Conservation (phyloP, 768 basidiomycete genomes). For the Amanita jacksonii region DNA sequence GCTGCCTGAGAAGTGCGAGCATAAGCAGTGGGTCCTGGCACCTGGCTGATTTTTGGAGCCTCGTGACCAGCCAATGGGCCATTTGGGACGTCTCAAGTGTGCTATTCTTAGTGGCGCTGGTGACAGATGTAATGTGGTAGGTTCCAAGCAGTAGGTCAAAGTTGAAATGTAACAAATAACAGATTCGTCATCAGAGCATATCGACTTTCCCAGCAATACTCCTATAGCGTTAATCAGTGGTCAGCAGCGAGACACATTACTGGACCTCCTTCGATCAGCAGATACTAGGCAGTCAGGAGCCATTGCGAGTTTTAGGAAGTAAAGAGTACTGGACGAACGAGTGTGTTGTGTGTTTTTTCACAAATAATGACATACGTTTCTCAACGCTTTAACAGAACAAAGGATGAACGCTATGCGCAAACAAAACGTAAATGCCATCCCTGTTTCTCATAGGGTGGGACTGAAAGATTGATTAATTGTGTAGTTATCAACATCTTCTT, state of each 20-base stretch:
- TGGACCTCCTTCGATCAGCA: conserved; percentile 16
- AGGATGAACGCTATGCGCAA: conserved; percentile 18
- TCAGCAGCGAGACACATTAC: conserved; percentile 34
- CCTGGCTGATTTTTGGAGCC: too few species aligned
- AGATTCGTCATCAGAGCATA: too few species aligned
- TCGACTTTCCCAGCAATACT: too few species aligned
- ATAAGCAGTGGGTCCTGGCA: too few species aligned
- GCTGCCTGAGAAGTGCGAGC: too few species aligned
- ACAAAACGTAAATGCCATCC: conserved; percentile 25
- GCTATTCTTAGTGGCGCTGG: too few species aligned
- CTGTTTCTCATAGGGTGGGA: neutral
- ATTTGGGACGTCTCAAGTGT: too few species aligned
- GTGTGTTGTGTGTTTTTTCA: conserved; percentile 9
- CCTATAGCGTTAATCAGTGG: too few species aligned
- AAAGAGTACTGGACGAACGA: conserved; percentile 13
- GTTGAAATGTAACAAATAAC: too few species aligned
- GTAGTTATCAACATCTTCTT: conserved; percentile 33
- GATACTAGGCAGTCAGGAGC: conserved; percentile 18
- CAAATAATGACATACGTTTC: neutral
- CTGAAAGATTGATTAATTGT: neutral
- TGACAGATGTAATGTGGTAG: too few species aligned
- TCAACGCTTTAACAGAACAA: conserved; percentile 6
- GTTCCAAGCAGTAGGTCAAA: too few species aligned
- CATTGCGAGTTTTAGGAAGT: conserved; percentile 22
- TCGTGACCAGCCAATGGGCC: too few species aligned